A percentile compares a stretch with the other conserved stretches of the same genome.
Conservation (phyloP, 2,329 filamentous ascomycete genomes). For the Colletotrichum lini region DNA sequence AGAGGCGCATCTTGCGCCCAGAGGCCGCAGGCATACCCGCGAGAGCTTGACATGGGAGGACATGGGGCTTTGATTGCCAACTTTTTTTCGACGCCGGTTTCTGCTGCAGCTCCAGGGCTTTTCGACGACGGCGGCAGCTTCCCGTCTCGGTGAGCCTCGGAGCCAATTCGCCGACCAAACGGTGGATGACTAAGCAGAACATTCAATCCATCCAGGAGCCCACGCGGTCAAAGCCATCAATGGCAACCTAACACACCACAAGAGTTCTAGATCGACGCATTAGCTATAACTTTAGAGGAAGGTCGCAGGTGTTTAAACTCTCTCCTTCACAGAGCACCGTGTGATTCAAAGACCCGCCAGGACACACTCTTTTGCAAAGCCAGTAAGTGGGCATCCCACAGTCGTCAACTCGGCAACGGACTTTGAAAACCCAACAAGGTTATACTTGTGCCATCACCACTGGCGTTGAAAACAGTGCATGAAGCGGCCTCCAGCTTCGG, state of each 20-base stretch:
- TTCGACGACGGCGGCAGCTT: slow-evolving; percentile 10
- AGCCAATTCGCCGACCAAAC: not conserved
- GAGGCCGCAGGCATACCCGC: slow-evolving; percentile 30
- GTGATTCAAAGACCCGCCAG: no score
- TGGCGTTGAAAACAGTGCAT: no score
- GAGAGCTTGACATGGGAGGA: slow-evolving; percentile 41
- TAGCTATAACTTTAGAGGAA: no score
- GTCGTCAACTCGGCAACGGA: no score
- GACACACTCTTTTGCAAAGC: no score
- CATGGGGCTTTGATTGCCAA: slow-evolving; percentile 35
- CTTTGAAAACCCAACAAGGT: no score
- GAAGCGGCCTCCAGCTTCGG: no score
- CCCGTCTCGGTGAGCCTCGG: not conserved
- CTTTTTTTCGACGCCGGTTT: slow-evolving; percentile 19
- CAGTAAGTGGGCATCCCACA: no score
- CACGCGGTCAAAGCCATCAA: not conserved
- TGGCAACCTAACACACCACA: not conserved
- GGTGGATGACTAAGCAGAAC: slow-evolving; percentile 15
- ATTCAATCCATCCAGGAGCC: not conserved
- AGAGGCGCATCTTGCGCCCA: not conserved
- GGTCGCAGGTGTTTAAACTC: no score
- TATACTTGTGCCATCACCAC: no score
- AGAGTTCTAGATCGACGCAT: no score
- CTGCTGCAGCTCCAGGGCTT: not conserved
- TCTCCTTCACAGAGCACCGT: no score